Evolutionary conservation across 2,329 filamentous ascomycete species (phyloP), one percentile per base, ranked within the genome.

Genomic region (Verticillium tricorpus): DNA sequence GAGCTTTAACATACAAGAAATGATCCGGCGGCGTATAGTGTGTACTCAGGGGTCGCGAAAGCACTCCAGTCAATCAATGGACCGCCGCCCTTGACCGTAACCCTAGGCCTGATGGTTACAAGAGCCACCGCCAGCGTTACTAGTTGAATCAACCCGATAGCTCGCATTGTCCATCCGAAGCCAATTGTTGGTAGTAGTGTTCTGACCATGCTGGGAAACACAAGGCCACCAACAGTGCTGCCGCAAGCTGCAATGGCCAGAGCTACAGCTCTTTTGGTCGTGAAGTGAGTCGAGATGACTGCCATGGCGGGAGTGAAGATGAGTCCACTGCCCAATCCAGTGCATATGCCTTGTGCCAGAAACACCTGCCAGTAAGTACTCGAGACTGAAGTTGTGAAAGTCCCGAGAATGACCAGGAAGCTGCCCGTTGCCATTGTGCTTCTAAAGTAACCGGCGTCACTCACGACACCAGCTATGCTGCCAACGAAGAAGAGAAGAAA

Each of bases 101-200:
- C 28, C n/a, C 54, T 56, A 32, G 54, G 11, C 25, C 28, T 15
- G 54, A 56, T 25, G 25, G n/a, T 7, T 2, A 19, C 54, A 15
- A 56, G 17, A 17, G 54, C 54, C 14, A n/a, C 25, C 8, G 9
- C 7, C 14, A 56, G 32, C 14, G 54, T 56, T 6, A 59, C 77
- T 14, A 80, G 72, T 17, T 82, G 70, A 60, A 80, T 67, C 61
- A 82, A 78, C 22, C 72, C 79, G n/a, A 82, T 74, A 35, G 78
- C 70, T 7, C 80, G 73, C 3, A 74, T 77, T 5, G 82, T 76
- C 83, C 82, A 86, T 54, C 74, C 73, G 69, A 87, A 88, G 32
- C 84, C 84, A 60, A 87, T 76, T n/a, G 69, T 68, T 15, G 74
- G 73, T 65, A 82, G 76, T 2, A 83, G 73, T 65, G 72, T 74